Percentiles rank a stretch among this genome's conserved stretches.
These are phyloP conservation scores for Candida manassasensis DNA, from an alignment of 805 yeast genomes.

Conservation along the genomic window DNA sequence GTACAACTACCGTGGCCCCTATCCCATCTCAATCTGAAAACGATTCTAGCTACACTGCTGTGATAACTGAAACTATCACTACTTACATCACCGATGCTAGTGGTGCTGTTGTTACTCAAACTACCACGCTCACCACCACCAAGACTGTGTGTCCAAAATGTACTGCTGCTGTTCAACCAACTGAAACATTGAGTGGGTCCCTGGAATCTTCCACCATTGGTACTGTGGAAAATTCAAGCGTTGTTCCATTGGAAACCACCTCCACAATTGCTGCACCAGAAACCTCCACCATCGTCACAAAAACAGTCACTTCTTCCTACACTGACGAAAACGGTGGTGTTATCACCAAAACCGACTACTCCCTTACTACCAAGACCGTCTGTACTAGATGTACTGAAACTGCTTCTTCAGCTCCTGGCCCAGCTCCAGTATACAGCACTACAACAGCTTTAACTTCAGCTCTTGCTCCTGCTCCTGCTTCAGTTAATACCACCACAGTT, in stretches of 20 bases:
- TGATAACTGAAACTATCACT: background rate
- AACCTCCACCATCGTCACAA: conserved; percentile 5
- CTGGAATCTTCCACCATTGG: too few relatives aligned
- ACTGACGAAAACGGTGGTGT: conserved; percentile 1
- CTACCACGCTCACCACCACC: background rate
- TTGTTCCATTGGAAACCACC: too few relatives aligned
- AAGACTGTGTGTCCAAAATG: background rate
- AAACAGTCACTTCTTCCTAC: background rate
- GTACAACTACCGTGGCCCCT: background rate
- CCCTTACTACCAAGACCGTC: background rate
- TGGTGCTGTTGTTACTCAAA: background rate
- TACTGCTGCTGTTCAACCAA: too few relatives aligned
- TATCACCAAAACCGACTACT: background rate
- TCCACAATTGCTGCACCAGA: background rate
- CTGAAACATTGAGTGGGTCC: too few relatives aligned
- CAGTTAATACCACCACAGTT: conserved; percentile 8
- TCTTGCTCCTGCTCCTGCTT: conserved; percentile 5
- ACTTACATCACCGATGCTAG: background rate
- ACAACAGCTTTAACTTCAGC: conserved; percentile 3
- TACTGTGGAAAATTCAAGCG: too few relatives aligned
- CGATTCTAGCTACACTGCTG: background rate
- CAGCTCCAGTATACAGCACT: too few relatives aligned
- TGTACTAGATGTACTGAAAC: conserved; percentile 2
- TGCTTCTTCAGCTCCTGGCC: too few relatives aligned
- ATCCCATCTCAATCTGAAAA: too few relatives aligned